Evolutionary conservation across 2,329 filamentous ascomycete species (phyloP).

Genomic region (Xylaria sp.): DNA sequence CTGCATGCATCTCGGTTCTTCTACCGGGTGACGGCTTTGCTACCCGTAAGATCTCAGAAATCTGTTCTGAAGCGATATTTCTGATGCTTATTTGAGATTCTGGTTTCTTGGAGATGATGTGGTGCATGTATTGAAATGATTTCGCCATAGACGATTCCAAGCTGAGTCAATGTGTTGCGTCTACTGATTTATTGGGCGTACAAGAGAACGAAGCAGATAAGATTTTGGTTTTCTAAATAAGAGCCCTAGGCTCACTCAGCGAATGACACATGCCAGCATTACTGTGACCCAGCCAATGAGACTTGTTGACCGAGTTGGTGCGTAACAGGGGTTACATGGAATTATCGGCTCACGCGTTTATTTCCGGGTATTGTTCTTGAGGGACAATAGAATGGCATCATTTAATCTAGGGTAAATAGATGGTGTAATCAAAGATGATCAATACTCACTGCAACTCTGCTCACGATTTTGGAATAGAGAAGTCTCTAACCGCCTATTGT

Average conservation of each 20-base stretch:
- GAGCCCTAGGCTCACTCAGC: not conserved
- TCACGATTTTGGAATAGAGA: not conserved
- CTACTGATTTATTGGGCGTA: not conserved
- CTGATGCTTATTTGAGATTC: not conserved
- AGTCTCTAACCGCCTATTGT: not conserved
- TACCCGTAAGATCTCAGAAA: constrained; percentile 16
- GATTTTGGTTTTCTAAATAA: not conserved
- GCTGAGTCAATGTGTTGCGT: not conserved
- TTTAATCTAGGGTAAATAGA: not conserved
- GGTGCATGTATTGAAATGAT: not conserved
- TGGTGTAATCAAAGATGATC: not conserved
- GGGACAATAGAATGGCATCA: not conserved
- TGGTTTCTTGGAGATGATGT: not conserved
- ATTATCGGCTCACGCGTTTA: constrained; percentile 7
- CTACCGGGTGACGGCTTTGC: constrained; percentile 14
- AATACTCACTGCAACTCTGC: not conserved
- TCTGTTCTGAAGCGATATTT: not conserved
- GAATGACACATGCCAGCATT: not conserved
- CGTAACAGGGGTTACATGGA: constrained; percentile 3
- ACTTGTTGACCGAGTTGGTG: constrained; percentile 6
- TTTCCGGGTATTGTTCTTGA: not conserved
- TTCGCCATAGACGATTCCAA: not conserved
- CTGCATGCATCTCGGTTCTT: constrained; percentile 24
- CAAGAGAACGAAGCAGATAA: constrained; percentile 1
- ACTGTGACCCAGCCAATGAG: constrained; percentile 10